phyloP scores from a whole-genome alignment of 2,329 filamentous ascomycete genomes.

The Rachicladosporium sp. region DNA sequence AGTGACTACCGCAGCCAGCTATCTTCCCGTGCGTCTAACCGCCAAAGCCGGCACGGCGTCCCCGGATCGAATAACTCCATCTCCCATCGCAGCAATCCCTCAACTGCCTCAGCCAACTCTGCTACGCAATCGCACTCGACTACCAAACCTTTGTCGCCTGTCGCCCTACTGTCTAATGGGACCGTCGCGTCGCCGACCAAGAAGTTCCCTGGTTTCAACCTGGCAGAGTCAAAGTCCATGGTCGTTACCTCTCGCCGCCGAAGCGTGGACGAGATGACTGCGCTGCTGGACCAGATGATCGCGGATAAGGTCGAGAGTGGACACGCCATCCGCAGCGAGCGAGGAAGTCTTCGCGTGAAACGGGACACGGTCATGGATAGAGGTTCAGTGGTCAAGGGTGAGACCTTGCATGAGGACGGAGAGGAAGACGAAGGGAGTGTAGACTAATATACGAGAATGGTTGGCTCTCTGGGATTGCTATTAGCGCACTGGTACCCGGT shows the following conservation, averaged over 20 bases:
- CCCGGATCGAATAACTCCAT: conserved; percentile 1
- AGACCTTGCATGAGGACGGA: too few species aligned
- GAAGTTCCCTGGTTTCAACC: too few species aligned
- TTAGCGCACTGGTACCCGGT: too few species aligned
- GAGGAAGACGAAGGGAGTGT: too few species aligned
- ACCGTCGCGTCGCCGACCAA: too few species aligned
- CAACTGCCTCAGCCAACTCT: conserved; percentile 11
- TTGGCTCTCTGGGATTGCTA: too few species aligned
- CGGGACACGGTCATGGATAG: conserved; percentile 19
- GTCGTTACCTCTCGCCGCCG: conserved; percentile 25
- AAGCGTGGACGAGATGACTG: conserved; percentile 84
- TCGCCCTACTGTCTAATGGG: conserved; percentile 13
- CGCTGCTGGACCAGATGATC: conserved; percentile 93
- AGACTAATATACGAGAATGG: too few species aligned
- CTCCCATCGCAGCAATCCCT: conserved; percentile 18
- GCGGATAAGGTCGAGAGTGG: conserved; percentile 72
- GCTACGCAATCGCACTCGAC: conserved; percentile 13
- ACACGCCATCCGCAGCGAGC: conserved; percentile 52
- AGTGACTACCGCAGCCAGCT: not conserved
- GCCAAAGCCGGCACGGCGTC: conserved; percentile 1
- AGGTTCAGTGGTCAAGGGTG: too few species aligned
- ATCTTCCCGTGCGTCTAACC: conserved; percentile 1
- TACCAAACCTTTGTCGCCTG: conserved; percentile 19
- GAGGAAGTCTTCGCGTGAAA: conserved; percentile 50
- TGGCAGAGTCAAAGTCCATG: not conserved